Evolutionary conservation across 2,329 filamentous ascomycete genomes (phyloP).

Genomic region (Aphanocladium album): DNA sequence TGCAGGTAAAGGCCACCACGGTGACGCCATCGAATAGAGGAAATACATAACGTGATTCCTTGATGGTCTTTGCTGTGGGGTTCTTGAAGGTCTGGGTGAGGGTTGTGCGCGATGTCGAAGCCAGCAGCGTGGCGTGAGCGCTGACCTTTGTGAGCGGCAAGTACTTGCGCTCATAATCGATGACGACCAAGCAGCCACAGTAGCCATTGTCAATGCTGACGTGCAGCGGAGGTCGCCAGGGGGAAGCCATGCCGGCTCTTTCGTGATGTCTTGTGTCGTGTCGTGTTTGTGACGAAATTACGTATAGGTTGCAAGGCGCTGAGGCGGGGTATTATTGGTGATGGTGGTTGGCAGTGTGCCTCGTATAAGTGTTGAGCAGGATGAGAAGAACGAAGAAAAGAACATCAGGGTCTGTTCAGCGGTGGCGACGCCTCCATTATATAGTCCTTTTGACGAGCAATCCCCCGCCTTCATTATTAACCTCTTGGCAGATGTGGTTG

Average conservation of each 20-base stretch:
- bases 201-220: neutral
- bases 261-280: neutral
- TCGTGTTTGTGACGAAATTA: neutral
- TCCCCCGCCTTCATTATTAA: neutral
- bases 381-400: neutral
- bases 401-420: neutral
- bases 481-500: neutral
- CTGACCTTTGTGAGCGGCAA: conserved; percentile 55
- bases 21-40: conserved; percentile 69
- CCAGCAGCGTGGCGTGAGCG: conserved; percentile 56
- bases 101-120: conserved; percentile 44
- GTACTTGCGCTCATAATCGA: conserved; percentile 29
- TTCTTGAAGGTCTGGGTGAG: conserved; percentile 59
- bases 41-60: conserved; percentile 60
- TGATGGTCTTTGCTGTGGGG: conserved; percentile 26
- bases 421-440: neutral
- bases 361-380: neutral
- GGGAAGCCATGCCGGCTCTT: neutral
- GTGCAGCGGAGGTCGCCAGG: neutral
- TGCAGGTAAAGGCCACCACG: conserved; percentile 63
- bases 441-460: neutral
- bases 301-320: neutral
- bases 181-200: conserved; percentile 33
- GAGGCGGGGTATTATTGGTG: neutral
- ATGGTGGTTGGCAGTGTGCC: neutral